Percentiles rank a stretch among this genome's conserved stretches.
Conservation (phyloP, 805 yeast species). For the Wickerhamiella kurtzmanii region DNA sequence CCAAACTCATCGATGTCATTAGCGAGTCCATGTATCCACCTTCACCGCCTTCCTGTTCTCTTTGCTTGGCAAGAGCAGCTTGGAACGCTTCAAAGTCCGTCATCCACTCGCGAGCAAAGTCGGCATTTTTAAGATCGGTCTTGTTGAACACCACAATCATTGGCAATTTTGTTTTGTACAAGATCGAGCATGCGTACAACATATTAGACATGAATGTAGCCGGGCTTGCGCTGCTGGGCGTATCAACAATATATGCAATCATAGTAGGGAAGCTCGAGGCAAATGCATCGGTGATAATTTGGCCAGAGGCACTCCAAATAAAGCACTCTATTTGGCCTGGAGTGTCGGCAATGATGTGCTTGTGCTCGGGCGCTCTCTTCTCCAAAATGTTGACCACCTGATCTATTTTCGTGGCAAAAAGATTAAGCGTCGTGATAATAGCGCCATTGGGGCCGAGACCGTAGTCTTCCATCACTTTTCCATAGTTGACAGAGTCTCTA, state of each 20-base stretch:
- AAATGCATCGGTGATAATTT: slow-evolving; percentile 90
- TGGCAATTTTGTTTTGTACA: slow-evolving; percentile 90
- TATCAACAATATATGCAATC: slow-evolving; percentile 89
- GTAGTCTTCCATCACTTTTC: slow-evolving; percentile 89
- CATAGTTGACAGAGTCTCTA: slow-evolving; percentile 88
- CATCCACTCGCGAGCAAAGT: slow-evolving; percentile 95
- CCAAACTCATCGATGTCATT: slow-evolving; percentile 86
- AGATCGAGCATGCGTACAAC: slow-evolving; percentile 94
- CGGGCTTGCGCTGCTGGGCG: slow-evolving; percentile 89
- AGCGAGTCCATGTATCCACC: slow-evolving; percentile 91
- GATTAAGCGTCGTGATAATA: slow-evolving; percentile 83
- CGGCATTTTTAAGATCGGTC: slow-evolving; percentile 74
- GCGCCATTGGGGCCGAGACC: slow-evolving; percentile 97
- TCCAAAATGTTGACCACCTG: slow-evolving; percentile 82
- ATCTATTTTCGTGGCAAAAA: slow-evolving; percentile 90
- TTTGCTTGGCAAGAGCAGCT: slow-evolving; percentile 40
- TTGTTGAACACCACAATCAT: slow-evolving; percentile 95
- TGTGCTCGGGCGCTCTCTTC: slow-evolving; percentile 43
- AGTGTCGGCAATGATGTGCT: slow-evolving; percentile 80
- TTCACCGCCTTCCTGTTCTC: slow-evolving; percentile 48
- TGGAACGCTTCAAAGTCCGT: slow-evolving; percentile 89
- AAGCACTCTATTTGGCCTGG: slow-evolving; percentile 99
- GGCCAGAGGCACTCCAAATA: slow-evolving; percentile 96
- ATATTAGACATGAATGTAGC: slow-evolving; percentile 96
- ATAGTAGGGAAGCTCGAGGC: slow-evolving; percentile 94